Evolutionary conservation across 2,329 filamentous ascomycete species (phyloP), one percentile per base, ranked within the genome.

Genomic region (Diaporthe citrichinensis): DNA sequence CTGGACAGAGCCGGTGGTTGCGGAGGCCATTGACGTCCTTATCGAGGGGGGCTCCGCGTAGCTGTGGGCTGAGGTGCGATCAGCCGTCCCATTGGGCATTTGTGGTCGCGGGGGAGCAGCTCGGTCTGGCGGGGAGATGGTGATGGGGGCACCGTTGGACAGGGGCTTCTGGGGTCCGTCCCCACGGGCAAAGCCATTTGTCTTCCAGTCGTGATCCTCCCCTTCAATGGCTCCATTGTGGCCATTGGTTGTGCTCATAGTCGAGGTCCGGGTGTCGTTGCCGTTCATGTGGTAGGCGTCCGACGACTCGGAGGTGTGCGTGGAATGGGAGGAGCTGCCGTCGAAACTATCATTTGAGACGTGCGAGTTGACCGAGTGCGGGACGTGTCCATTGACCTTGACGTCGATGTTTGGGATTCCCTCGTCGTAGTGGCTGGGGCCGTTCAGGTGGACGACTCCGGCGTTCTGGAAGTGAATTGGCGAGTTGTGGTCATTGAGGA

Each of bases 261-360:
- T 76, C 58, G 78, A 77, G 65, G 72, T 76, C 53, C 83, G 86
- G 84, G 80, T 82, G 62, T 77, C 78, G 78, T 83, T 80, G 76
- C 85, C 87, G 84, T 87, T 85, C 82, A 85, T 81, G 79, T 84
- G 86, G 78, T 83, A 84, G 76, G 82, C 83, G 61, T 83, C 81
- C 79, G 87, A 88, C 76, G 84, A 84, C 80, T 88, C 86, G 76
- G 89, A 90, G 77, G 87, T 87, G 82, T 87, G 86, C 23, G 87
- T 88, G 74, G 89, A 90, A 62, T 87, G 86, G 78, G 88, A 86
- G 75, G 89, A 89, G 81, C 86, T 87, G 79, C 87, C 88, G 86
- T 90, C 88, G 81, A 89, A 89, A 84, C 85, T 88, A 79, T 88
- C 87, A 84, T 87, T 85, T 80, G 86, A 86, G 74, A 85, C 85